phyloP scores from a whole-genome alignment of 1,284 basidiomycete genomes.

The Dichomitus squalens region DNA sequence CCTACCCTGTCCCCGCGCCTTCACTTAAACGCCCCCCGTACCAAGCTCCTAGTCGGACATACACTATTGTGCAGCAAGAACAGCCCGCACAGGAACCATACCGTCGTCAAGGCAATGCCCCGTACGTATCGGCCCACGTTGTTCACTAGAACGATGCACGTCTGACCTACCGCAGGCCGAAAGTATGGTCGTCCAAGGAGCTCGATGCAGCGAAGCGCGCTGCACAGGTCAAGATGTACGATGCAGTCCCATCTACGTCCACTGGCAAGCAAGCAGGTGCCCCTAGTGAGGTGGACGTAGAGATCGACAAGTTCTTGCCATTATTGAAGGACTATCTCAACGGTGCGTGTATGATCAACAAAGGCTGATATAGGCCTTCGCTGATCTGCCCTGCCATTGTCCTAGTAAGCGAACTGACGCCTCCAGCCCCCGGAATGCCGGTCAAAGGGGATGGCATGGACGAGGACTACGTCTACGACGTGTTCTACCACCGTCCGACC shows the following conservation, averaged over 20 bases:
- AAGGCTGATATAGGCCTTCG: not conserved
- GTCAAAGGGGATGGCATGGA: constrained; percentile 19
- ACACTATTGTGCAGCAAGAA: constrained; percentile 34
- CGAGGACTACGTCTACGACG: constrained; percentile 76
- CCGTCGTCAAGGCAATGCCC: constrained; percentile 23
- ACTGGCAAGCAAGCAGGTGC: constrained; percentile 29
- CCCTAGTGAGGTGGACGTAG: constrained; percentile 45
- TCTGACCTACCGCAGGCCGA: constrained; percentile 37
- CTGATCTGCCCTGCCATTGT: constrained; percentile 25
- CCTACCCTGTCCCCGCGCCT: not conserved
- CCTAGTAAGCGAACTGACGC: constrained; percentile 20
- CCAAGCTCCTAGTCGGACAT: constrained; percentile 18
- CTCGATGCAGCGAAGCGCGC: constrained; percentile 24
- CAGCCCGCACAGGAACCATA: constrained; percentile 8
- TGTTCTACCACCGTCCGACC: constrained; percentile 70
- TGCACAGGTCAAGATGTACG: constrained; percentile 60
- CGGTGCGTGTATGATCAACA: constrained; percentile 40
- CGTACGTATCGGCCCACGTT: constrained; percentile 26
- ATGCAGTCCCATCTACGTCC: constrained; percentile 55
- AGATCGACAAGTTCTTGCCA: constrained; percentile 75
- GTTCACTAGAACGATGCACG: not conserved
- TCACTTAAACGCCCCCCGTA: constrained; percentile 3
- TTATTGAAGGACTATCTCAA: constrained; percentile 72
- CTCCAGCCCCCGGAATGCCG: constrained; percentile 17
- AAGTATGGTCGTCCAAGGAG: constrained; percentile 56